Percentiles rank a stretch among this genome's conserved stretches.
Conservation (phyloP, 108 stramenopile species). For the Bacterosira constricta region DNA sequence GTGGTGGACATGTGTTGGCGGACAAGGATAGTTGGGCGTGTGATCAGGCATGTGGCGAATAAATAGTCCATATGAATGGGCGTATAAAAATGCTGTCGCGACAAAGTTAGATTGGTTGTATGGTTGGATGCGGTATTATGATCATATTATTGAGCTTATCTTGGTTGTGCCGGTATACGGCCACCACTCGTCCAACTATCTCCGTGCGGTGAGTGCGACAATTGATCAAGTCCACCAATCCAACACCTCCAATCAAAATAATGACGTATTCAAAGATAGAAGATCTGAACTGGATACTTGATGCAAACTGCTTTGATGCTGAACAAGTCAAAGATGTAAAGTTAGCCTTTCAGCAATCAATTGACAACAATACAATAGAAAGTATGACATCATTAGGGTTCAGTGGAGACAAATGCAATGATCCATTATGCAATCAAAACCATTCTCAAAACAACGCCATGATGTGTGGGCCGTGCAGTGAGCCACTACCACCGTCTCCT, state of each 20-base stretch:
- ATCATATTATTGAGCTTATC: no score
- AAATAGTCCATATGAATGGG: no score
- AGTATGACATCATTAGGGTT: not conserved
- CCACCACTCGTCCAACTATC: no score
- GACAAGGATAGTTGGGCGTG: no score
- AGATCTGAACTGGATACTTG: slow-evolving; percentile 85
- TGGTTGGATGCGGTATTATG: no score
- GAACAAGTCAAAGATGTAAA: slow-evolving; percentile 56
- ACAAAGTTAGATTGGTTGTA: no score
- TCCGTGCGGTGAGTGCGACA: slow-evolving; percentile 15
- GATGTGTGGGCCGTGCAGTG: slow-evolving; percentile 29
- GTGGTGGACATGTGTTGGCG: no score
- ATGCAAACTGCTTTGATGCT: slow-evolving; percentile 84
- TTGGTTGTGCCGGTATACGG: no score
- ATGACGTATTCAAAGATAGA: slow-evolving; percentile 83
- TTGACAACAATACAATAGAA: not conserved
- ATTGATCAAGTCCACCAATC: slow-evolving; percentile 74
- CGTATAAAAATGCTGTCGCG: no score
- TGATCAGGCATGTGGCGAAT: no score
- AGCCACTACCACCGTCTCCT: not conserved
- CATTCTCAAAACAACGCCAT: not conserved
- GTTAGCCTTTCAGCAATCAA: slow-evolving; percentile 11
- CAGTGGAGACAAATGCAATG: not conserved
- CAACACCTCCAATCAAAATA: slow-evolving; percentile 77
- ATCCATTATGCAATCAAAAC: slow-evolving; percentile 5